Conservation (phyloP, 257 asterid species). For the Linaria vulgaris region DNA sequence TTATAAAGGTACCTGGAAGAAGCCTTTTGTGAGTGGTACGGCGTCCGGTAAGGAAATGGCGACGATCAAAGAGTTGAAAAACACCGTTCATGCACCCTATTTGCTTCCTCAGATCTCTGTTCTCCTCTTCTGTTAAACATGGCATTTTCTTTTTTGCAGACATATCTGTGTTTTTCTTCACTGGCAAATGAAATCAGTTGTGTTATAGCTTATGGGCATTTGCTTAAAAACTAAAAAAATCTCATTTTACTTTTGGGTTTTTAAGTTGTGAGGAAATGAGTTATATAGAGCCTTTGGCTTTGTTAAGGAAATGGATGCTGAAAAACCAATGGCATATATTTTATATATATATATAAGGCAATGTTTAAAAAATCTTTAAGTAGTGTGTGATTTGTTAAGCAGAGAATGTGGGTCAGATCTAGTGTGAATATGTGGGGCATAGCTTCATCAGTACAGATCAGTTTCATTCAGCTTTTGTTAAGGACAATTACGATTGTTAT, state of each 20-base stretch:
- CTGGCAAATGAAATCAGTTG: slow-evolving; percentile 18
- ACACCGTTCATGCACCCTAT: slow-evolving; percentile 94
- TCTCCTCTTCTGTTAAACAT: slow-evolving; percentile 44
- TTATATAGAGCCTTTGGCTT: no score
- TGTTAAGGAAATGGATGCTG: no score
- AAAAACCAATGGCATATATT: no score
- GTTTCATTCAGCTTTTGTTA: no score
- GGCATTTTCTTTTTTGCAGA: slow-evolving; percentile 51
- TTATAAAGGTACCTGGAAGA: slow-evolving; percentile 53
- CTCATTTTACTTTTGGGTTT: slow-evolving; percentile 5
- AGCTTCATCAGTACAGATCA: no score
- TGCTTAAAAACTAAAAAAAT: no score
- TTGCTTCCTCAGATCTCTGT: slow-evolving; percentile 64
- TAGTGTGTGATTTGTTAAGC: slow-evolving; percentile 22
- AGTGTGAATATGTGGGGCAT: slow-evolving; percentile 63
- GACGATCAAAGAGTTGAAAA: slow-evolving; percentile 38
- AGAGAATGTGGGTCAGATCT: slow-evolving; percentile 53
- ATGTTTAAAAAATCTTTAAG: no score
- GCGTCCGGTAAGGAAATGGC: slow-evolving; percentile 56
- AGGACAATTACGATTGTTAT: no score
- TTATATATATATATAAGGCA: no score
- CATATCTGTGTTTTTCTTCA: slow-evolving; percentile 35
- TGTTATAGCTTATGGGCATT: slow-evolving; percentile 3
- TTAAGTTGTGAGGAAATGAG: background rate
- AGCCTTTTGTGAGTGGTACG: slow-evolving; percentile 59